These are phyloP conservation scores for Penicillium macrosclerotiorum DNA, from an alignment of 495 filamentous ascomycete species.

Conservation along the genomic window DNA sequence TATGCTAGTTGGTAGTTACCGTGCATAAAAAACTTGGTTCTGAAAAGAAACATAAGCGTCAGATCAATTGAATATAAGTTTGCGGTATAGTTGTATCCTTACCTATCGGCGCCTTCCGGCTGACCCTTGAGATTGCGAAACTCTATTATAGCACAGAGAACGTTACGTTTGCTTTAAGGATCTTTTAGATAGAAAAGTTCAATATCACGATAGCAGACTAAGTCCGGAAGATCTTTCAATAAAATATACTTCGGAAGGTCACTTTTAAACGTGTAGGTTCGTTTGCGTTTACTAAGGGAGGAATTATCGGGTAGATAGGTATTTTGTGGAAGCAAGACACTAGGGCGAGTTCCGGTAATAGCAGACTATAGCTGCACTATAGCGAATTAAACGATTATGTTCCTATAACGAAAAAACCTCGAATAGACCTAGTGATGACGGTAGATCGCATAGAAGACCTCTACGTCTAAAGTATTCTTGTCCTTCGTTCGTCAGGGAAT, in stretches of 20 bases:
- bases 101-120: conserved; percentile 25
- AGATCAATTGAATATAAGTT: conserved; percentile 1
- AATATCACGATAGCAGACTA: conserved; percentile 29
- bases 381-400: conserved; percentile 27
- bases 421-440: conserved; percentile 29
- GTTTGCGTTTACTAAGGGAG: conserved; percentile 18
- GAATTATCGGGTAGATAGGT: conserved; percentile 11
- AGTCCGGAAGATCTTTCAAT: conserved; percentile 24
- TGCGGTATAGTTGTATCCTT: conserved; percentile 7
- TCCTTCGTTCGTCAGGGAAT: conserved; percentile 8
- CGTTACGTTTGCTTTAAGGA: conserved; percentile 23
- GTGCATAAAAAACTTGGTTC: conserved; percentile 35
- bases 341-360: conserved; percentile 26
- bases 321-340: conserved; percentile 25
- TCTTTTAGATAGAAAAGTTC: conserved; percentile 29
- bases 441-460: conserved; percentile 21
- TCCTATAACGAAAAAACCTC: conserved; percentile 25
- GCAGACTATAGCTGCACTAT: conserved; percentile 28
- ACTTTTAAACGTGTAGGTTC: conserved; percentile 19
- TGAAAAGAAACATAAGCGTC: conserved; percentile 12
- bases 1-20: conserved; percentile 31
- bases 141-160: conserved; percentile 28
- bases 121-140: conserved; percentile 30
- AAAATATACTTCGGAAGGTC: conserved; percentile 25
- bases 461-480: conserved; percentile 25